Base-by-base conservation (phyloP, 371 early-diverging fungal species). In the Syncephalastrum contaminatum region DNA sequence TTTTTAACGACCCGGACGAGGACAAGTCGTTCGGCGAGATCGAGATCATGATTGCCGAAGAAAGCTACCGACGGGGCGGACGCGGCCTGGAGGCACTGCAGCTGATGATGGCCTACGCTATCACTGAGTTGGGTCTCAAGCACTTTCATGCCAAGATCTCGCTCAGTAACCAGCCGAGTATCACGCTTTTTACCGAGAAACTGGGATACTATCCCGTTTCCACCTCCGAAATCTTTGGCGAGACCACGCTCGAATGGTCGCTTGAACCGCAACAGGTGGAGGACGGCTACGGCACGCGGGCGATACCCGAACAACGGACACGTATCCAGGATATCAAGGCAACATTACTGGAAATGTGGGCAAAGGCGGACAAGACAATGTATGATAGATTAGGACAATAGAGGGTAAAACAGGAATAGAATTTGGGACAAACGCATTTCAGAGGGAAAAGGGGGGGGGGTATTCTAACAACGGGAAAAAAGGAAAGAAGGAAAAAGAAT, bases 41-140 rank as follows among this genome's bases (percentile, higher is more conserved):
- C 49, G 96, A 95, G 59, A 84, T 94, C 15, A 96, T 96, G 97
- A 86, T 96, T 64, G 97, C 97, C 16, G 95, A 89, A 73, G 74
- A 75, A 52, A 60, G 47, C 2, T 79, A 72, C 54, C 69, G 93
- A 18, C 77, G 91, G 21, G 72, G 73, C 20, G 92, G 92, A 3
- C 53, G 82, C 48, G 96, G 90, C 2, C 69, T 78, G 6, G 88
- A 91, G 53, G 90, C 92, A 2, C 63, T 92, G 13, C 64, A 69
- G 27, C 70, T 94, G 39, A 93, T 95, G 87, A 89, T 96, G 85
- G 75, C 75, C 27, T 95, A 94, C 63, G 86, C 83, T 20, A 56
- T 81, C 27, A 59, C 69, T 48, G 66, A 85, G 3, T 63, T 92
- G 4, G 78, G 77, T 0, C 66, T 91, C 14, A 76, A 72, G 41